A percentile compares a stretch with the other conserved stretches of the same genome.
Conservation (phyloP, 345 rosid genomes). For the Cardamine occulta region DNA sequence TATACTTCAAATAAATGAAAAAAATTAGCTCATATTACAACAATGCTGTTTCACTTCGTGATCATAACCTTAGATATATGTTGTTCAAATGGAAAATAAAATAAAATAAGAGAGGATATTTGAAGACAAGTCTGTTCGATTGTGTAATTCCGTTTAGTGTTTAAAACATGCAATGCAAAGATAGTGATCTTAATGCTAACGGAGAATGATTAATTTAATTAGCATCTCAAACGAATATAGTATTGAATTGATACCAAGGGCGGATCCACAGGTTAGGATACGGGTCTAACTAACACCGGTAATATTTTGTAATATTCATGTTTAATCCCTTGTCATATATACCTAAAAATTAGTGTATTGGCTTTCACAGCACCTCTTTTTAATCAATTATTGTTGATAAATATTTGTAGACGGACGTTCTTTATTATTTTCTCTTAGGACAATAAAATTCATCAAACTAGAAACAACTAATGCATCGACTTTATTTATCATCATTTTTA, state of each 20-base stretch:
- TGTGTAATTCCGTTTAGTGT: background rate
- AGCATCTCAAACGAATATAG: no score
- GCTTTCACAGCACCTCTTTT: no score
- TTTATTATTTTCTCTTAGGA: no score
- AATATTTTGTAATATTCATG: background rate
- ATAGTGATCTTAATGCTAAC: background rate
- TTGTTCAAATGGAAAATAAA: background rate
- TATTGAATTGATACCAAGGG: background rate
- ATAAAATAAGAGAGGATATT: no score
- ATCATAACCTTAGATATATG: background rate
- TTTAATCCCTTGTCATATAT: background rate
- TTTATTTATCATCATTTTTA: no score
- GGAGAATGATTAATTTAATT: no score
- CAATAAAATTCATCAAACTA: no score
- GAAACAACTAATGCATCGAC: background rate
- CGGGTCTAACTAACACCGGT: no score
- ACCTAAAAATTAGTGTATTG: no score
- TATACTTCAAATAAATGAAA: background rate
- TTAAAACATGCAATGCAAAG: background rate
- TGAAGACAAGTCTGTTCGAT: background rate
- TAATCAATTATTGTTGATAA: background rate
- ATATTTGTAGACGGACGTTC: no score
- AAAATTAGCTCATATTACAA: background rate
- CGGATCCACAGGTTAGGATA: background rate
- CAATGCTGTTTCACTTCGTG: background rate